Evolutionary conservation across 345 rosid genomes (phyloP).

Genomic region (Aegle marmelos): DNA sequence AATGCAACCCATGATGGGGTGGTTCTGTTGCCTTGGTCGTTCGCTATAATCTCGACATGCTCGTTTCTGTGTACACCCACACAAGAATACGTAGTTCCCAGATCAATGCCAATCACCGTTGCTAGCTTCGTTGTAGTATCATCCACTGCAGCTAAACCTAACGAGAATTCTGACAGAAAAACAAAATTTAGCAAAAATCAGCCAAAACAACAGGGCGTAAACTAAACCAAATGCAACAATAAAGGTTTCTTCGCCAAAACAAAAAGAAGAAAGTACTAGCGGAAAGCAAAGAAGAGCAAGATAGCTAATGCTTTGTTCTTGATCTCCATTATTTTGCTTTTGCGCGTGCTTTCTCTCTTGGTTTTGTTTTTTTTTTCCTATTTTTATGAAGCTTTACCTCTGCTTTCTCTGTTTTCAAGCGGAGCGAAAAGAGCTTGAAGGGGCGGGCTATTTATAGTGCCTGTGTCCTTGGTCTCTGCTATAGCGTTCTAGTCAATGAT

Average conservation of each 20-base stretch:
- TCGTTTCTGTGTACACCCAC: constrained; percentile 49
- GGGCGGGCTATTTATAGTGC: background rate
- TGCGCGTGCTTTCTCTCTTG: background rate
- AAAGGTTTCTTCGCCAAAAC: background rate
- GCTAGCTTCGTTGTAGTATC: constrained; percentile 28
- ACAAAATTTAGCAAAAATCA: background rate
- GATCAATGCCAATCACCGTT: constrained; percentile 57
- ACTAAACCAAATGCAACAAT: background rate
- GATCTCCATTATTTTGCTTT: constrained; percentile 22
- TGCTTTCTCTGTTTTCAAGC: background rate
- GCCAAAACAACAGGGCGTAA: background rate
- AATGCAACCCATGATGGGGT: constrained; percentile 74
- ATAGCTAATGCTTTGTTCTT: constrained; percentile 17
- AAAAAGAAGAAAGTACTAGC: constrained; percentile 5
- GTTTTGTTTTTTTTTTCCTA: background rate
- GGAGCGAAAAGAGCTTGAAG: background rate
- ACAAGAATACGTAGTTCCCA: constrained; percentile 56
- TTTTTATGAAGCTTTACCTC: background rate
- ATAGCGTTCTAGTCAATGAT: constrained; percentile 19
- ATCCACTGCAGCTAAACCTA: constrained; percentile 23
- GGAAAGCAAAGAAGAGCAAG: constrained; percentile 27
- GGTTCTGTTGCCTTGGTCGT: constrained; percentile 63
- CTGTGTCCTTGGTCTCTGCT: background rate
- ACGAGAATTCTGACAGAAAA: constrained; percentile 18
- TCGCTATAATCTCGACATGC: constrained; percentile 55